phyloP scores from a whole-genome alignment of 768 basidiomycete species.

The Leucosporidium scottii region DNA sequence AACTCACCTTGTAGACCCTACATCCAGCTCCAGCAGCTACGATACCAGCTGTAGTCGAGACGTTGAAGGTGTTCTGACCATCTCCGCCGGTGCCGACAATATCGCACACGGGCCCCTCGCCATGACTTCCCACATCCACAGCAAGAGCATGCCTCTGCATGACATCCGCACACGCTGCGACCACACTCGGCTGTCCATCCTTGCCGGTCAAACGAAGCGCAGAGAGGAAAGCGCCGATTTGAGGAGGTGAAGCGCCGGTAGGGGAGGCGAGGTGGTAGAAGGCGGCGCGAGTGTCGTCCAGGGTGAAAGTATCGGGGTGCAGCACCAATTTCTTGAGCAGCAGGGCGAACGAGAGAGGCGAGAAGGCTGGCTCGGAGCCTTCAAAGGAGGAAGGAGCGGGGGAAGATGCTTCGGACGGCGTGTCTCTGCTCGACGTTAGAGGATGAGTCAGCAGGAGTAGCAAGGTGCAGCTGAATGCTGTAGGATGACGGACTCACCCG shows the following conservation, averaged over 20 bases:
- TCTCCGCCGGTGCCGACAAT: conserved; percentile 94
- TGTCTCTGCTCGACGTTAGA: too few relatives aligned
- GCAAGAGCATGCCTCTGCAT: conserved; percentile 62
- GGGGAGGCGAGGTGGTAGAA: conserved; percentile 51
- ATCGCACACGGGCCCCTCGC: conserved; percentile 50
- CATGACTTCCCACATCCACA: conserved; percentile 53
- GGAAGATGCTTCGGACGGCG: too few relatives aligned
- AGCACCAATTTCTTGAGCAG: conserved; percentile 62
- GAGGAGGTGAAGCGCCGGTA: conserved; percentile 56
- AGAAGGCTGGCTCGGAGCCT: too few relatives aligned
- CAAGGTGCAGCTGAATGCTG: too few relatives aligned
- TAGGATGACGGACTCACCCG: too few relatives aligned
- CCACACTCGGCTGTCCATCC: conserved; percentile 65
- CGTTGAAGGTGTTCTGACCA: conserved; percentile 92
- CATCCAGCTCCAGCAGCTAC: conserved; percentile 93
- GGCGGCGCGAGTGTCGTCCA: conserved; percentile 61
- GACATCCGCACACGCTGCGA: conserved; percentile 70
- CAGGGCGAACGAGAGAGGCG: conserved; percentile 52
- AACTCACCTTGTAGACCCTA: conserved; percentile 75
- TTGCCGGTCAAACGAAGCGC: conserved; percentile 72
- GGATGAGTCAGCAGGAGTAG: too few relatives aligned
- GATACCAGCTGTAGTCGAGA: conserved; percentile 86
- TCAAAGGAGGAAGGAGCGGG: too few relatives aligned
- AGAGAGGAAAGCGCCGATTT: conserved; percentile 84
- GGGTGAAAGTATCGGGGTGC: conserved; percentile 43